Evolutionary conservation across 805 yeast genomes (phyloP).

Genomic region (Schizosaccharomyces lindneri): DNA sequence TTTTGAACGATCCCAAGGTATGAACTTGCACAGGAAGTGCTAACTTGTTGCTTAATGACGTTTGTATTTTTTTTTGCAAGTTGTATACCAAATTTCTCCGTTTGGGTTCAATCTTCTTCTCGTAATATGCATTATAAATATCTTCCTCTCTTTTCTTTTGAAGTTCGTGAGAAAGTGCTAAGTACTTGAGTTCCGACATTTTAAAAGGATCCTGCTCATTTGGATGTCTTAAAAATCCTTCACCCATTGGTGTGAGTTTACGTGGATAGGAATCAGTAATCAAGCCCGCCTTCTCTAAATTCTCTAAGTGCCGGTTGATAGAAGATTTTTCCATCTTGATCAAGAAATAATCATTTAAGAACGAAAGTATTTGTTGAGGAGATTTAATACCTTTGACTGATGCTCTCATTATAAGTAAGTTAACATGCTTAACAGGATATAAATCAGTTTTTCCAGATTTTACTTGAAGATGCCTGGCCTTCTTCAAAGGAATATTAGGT

Average conservation of each 20-base stretch:
- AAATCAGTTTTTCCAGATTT: no score
- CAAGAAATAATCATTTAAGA: not conserved
- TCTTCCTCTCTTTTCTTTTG: no score
- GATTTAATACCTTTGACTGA: not conserved
- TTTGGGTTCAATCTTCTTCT: no score
- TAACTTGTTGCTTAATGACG: not conserved
- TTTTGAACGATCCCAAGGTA: not conserved
- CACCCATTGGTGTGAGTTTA: not conserved
- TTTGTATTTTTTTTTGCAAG: not conserved
- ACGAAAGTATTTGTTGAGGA: not conserved
- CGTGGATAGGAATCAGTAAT: not conserved
- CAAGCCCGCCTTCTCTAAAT: not conserved
- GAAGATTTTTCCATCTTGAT: not conserved
- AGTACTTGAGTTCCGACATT: no score
- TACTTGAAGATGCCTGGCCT: no score
- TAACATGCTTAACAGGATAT: no score
- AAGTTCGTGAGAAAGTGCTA: no score
- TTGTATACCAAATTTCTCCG: not conserved
- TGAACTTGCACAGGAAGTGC: not conserved
- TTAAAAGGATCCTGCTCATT: not conserved
- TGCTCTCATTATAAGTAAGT: not conserved
- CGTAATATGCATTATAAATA: no score
- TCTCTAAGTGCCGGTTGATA: not conserved
- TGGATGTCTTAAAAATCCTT: not conserved
- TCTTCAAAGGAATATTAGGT: no score